Percentiles rank a stretch among this genome's conserved stretches.
Evolutionary conservation across 2,329 filamentous ascomycete genomes (phyloP).

Genomic region (Arthrinium phaeospermum): DNA sequence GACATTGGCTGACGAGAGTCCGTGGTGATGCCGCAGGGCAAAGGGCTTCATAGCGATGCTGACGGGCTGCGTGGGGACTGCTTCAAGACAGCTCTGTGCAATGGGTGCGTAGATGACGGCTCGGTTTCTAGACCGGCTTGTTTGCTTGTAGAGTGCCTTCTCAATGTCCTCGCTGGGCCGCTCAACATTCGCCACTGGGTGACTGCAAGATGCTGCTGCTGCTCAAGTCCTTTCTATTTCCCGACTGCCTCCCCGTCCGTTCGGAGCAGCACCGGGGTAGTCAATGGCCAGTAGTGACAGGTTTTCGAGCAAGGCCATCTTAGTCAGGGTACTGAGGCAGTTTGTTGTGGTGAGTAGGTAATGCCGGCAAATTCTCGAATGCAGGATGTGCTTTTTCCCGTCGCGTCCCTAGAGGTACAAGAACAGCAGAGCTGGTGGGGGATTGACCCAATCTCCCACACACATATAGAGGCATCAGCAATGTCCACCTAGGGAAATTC

Average conservation of each 20-base stretch:
- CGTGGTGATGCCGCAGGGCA: neutral
- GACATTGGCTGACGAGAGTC: neutral
- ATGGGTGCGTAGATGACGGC: neutral
- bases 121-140: neutral
- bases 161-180: neutral
- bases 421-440: neutral
- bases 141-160: neutral
- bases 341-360: neutral
- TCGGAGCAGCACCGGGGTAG: neutral
- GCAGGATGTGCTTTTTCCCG: neutral
- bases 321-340: too few relatives aligned
- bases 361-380: neutral
- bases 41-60: neutral
- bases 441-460: neutral
- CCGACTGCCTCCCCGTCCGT: neutral
- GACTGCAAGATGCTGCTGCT: neutral
- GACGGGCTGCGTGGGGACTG: neutral
- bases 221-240: neutral
- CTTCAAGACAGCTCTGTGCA: constrained; percentile 3
- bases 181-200: neutral
- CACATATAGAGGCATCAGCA: neutral
- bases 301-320: neutral
- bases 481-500: neutral
- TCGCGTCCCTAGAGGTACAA: neutral
- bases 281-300: neutral